Conservation (phyloP, 2,329 filamentous ascomycete genomes). For the Fusarium setosum region DNA sequence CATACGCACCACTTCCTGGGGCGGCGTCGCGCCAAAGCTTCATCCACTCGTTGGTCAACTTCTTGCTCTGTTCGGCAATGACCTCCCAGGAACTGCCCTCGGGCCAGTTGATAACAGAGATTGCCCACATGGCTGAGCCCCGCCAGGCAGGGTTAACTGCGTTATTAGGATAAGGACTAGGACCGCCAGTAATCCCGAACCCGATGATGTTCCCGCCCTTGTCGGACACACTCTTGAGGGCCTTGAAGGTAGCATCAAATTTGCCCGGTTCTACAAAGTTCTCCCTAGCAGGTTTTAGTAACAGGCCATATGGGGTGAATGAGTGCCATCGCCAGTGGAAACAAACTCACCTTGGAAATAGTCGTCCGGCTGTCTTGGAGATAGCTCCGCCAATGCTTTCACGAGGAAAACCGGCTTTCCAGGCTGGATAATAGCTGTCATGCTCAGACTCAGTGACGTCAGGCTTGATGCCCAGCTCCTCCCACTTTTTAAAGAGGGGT, state of each 20-base stretch:
- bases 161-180: conserved; percentile 49
- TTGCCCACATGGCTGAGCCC: conserved; percentile 51
- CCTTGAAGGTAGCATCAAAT: conserved; percentile 49
- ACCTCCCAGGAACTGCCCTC: conserved; percentile 25
- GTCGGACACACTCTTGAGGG: conserved; percentile 53
- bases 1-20: conserved; percentile 32
- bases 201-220: conserved; percentile 54
- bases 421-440: conserved; percentile 30
- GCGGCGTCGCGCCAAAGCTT: conserved; percentile 38
- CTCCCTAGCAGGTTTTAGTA: background rate
- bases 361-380: conserved; percentile 36
- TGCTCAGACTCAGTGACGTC: conserved; percentile 28
- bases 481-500: conserved; percentile 27
- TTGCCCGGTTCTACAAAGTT: conserved; percentile 34
- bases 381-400: conserved; percentile 21
- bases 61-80: conserved; percentile 26
- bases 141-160: conserved; percentile 63
- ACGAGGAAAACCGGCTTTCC: conserved; percentile 35
- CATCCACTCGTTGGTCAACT: conserved; percentile 41
- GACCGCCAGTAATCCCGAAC: conserved; percentile 51
- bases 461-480: conserved; percentile 20
- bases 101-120: conserved; percentile 48
- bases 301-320: background rate
- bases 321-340: too few species aligned
- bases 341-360: conserved; percentile 30